Base-by-base conservation (phyloP, 177 flowering plant species). In the Vitis hybrid region DNA sequence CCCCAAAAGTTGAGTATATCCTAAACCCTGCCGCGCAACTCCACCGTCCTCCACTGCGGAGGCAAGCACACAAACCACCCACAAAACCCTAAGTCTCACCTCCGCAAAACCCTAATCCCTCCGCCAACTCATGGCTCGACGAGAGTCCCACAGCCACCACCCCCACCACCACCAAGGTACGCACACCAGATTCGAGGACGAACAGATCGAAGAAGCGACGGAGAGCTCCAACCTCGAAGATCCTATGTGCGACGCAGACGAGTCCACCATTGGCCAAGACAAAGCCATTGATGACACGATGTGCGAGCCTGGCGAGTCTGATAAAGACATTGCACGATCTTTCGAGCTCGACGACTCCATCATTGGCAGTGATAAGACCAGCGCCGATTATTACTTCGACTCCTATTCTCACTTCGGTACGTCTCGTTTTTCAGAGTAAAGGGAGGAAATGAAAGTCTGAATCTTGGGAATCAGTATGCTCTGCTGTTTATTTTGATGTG, bases 321-420 rank as follows among this genome's bases (percentile, higher is more conserved):
- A 39, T 39, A 26, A 26, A 26, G 48, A 39, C 48, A 7, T 39
- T 39, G 29, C 29, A 39, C 48, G 48, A 39, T 7, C 48, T 39
- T 7, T 39, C 48, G 48, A 39, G 7, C 48, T 39, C 15, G 83
- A 71, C 15, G 70, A 18, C 10, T 69, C 77, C 31, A 31, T 75
- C n/a, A 62, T 81, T 39, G 90, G 83, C 3, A 72, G 72, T 45
- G 97, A 87, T 67, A 77, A 87, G 70, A 95, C 99, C 75, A 93
- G 98, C 74, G 97, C 99, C 26, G 99, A 95, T 68, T 95, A 95
- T 72, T 95, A 95, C 89, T 95, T 95, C 76, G 99, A 95, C 71
- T 95, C 99, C 16, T 95, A 95, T 85, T 95, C 99, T 52, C 99
- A 95, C 77, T 95, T 95, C 60, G 98, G 98, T 95, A 81, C 12